Evolutionary conservation across 306 rosid genomes (phyloP).

Genomic region (Quercus variabilis): DNA sequence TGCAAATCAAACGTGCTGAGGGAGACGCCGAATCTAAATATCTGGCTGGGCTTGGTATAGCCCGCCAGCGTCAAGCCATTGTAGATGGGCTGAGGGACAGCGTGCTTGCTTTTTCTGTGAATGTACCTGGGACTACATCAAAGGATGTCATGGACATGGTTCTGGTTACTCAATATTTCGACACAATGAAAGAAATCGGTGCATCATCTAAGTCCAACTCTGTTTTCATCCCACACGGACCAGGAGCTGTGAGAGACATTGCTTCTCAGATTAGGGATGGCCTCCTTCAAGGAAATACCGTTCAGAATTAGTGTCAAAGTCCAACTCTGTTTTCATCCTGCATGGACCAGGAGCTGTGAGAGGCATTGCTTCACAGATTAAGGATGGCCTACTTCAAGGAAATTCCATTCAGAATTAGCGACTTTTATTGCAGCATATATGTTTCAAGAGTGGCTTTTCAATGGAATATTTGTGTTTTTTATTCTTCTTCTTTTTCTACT

Average conservation of each 20-base stretch:
- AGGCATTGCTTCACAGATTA: constrained; percentile 45
- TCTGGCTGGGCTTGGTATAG: constrained; percentile 50
- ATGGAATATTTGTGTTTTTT: background rate
- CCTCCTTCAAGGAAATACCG: constrained; percentile 39
- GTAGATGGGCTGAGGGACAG: constrained; percentile 61
- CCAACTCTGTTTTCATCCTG: constrained; percentile 27
- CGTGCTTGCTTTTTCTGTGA: constrained; percentile 49
- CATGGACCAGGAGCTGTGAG: constrained; percentile 51
- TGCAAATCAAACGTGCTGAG: constrained; percentile 54
- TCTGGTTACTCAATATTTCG: constrained; percentile 54
- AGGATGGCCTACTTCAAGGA: constrained; percentile 52
- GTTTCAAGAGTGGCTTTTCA: background rate
- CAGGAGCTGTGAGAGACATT: constrained; percentile 49
- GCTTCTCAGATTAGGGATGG: constrained; percentile 53
- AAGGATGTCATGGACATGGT: constrained; percentile 63
- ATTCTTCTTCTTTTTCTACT: background rate
- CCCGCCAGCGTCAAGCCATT: constrained; percentile 61
- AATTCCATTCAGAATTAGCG: background rate
- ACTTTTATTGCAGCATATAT: background rate
- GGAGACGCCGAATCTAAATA: constrained; percentile 58
- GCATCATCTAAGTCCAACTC: constrained; percentile 46
- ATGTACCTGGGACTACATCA: constrained; percentile 50
- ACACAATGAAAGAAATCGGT: constrained; percentile 57
- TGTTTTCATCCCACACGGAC: constrained; percentile 57
- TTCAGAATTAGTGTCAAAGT: background rate